Percentiles rank a stretch among this genome's conserved stretches.
Conservation (phyloP, 2,329 filamentous ascomycete species). For the Aspergillus viridinutans region DNA sequence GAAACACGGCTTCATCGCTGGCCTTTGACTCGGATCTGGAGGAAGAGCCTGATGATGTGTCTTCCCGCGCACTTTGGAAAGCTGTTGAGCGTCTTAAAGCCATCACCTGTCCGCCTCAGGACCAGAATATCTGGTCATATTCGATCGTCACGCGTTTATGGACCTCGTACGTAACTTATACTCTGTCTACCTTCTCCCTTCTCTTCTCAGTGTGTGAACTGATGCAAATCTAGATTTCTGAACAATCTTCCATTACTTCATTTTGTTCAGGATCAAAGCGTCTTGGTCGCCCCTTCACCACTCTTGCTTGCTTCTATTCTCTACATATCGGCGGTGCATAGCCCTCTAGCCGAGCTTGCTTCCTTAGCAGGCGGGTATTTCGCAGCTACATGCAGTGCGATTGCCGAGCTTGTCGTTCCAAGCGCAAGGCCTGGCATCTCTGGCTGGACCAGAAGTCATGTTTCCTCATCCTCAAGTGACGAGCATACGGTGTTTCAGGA, state of each 20-base stretch:
- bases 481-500: constrained; percentile 20
- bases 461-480: background rate
- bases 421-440: background rate
- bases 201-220: background rate
- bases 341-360: constrained; percentile 14
- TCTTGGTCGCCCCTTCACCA: constrained; percentile 23
- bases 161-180: constrained; percentile 19
- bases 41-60: constrained; percentile 9
- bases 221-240: constrained; percentile 17
- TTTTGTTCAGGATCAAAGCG: constrained; percentile 23
- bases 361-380: constrained; percentile 21
- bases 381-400: constrained; percentile 21
- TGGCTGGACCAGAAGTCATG: background rate
- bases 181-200: background rate
- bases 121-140: constrained; percentile 21
- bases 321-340: constrained; percentile 27
- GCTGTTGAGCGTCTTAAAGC: constrained; percentile 19
- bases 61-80: constrained; percentile 17
- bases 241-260: constrained; percentile 26
- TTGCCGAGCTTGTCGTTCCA: constrained; percentile 21
- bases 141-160: constrained; percentile 21
- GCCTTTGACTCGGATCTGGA: constrained; percentile 11
- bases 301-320: constrained; percentile 25
- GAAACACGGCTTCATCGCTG: background rate
- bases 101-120: constrained; percentile 18